phyloP scores from a whole-genome alignment of 148 eudicot species.

The Rhododendron ovatum region DNA sequence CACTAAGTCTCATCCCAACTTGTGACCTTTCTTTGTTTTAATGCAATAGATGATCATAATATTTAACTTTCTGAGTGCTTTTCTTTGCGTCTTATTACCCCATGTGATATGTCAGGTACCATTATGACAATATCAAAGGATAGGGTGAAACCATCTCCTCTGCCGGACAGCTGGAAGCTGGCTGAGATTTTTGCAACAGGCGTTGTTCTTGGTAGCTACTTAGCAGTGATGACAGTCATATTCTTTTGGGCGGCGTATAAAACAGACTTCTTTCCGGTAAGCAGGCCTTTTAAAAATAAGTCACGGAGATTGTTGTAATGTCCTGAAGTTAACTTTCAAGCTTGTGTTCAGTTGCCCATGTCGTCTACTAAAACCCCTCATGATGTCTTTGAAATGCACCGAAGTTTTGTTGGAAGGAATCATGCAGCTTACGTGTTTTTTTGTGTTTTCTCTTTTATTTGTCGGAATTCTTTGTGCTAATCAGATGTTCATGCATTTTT shows the following conservation, averaged over 20 bases:
- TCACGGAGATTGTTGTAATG: neutral
- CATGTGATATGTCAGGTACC: conserved; percentile 55
- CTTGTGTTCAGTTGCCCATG: neutral
- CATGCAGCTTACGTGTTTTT: neutral
- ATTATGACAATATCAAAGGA: conserved; percentile 99
- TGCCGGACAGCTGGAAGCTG: conserved; percentile 97
- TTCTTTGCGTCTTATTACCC: conserved; percentile 3
- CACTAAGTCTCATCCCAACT: neutral
- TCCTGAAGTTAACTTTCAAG: neutral
- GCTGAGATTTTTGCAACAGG: conserved; percentile 95
- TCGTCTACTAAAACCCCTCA: neutral
- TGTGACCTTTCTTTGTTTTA: neutral
- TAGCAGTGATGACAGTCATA: conserved; percentile 98
- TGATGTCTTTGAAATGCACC: neutral
- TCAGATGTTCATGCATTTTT: neutral
- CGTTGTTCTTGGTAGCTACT: conserved; percentile 81
- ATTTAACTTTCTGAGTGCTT: neutral
- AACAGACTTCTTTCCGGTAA: conserved; percentile 92
- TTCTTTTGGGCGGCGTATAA: conserved; percentile 99
- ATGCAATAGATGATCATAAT: neutral
- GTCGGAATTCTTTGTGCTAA: neutral
- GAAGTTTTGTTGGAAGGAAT: neutral
- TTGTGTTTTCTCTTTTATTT: neutral
- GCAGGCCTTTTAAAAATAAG: neutral
- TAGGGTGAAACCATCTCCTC: conserved; percentile 94